Percentiles rank a stretch among this genome's conserved stretches.
These are phyloP conservation scores for Calonectria pauciramosa DNA, from an alignment of 2,329 filamentous ascomycete genomes.

Conservation along the genomic window DNA sequence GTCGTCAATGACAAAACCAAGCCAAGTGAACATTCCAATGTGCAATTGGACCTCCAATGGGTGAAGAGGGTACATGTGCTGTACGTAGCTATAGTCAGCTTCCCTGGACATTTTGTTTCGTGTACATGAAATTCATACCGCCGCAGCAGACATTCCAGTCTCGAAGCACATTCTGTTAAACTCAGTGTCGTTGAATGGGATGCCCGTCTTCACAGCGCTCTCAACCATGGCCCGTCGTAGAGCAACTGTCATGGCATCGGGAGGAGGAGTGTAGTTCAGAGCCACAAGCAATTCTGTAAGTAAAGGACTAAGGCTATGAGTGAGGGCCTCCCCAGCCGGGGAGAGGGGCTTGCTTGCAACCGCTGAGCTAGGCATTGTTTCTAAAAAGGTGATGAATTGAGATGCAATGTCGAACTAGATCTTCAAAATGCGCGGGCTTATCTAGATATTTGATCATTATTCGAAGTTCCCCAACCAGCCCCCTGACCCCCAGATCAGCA, in stretches of 20 bases:
- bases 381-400: neutral
- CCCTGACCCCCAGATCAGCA: neutral
- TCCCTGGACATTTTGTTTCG: neutral
- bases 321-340: neutral
- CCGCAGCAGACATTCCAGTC: neutral
- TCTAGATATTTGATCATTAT: neutral
- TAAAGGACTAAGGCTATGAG: neutral
- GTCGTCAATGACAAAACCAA: conserved; percentile 7
- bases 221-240: neutral
- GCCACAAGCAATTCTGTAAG: neutral
- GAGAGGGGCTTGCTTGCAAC: neutral
- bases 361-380: neutral
- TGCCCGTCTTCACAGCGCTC: neutral
- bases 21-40: conserved; percentile 1
- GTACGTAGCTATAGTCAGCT: neutral
- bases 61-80: neutral
- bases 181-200: neutral
- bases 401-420: neutral
- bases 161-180: conserved; percentile 3
- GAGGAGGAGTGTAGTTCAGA: conserved; percentile 2
- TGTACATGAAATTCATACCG: neutral
- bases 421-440: neutral
- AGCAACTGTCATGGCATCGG: neutral
- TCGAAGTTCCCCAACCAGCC: neutral
- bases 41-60: neutral